Base-by-base conservation (phyloP, 2,329 filamentous ascomycete genomes). In the Emergomyces orientalis region DNA sequence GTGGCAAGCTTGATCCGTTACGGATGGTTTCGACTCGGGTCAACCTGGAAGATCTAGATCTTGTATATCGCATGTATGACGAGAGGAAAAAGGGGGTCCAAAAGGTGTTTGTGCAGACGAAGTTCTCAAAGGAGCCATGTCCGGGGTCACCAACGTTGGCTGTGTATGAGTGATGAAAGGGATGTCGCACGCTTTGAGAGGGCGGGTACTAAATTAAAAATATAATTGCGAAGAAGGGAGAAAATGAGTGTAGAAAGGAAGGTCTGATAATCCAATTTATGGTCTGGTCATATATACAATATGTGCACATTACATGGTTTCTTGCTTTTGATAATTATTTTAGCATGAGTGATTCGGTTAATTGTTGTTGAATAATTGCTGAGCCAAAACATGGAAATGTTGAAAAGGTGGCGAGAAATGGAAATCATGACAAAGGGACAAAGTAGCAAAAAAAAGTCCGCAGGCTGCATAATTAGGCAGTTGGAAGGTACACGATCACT, bases 1-100 rank as follows among this genome's bases (percentile, higher is more conserved):
- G 79, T 30, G 85, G 85, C 39, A 81, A 87, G 66, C 84, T 95
- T 54, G 86, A 95, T 64, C 89, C 90, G 32, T 52, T 52, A 6
- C 49, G 88, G 72, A 94, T 95, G 89, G 79, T 95, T 1, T 88
- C 87, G 8, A 90, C 95, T 73, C 86, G 90, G 13, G 84, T 91
- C 60, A 81, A 82, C 37, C 80, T 95, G 3, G 88, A 93, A 65
- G 88, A 92, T 67, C 80, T 88, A 63, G 86, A 84, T 63, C 83
- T 84, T 69, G 79, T 88, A 0, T 90, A 90, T 69, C 76, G 79
- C 65, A 81, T 81, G 69, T 89, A 88, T 64, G 80, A 88, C 64
- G 70, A 73, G 41, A 70, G 76, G 30, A 79, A 75, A 25, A 65
- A 79, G 70, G 81, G 88, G 64, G 88, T 95, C 81, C 90, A 95